phyloP scores from a whole-genome alignment of 371 early-diverging fungal genomes.

The Choanephora cucurbitarum region DNA sequence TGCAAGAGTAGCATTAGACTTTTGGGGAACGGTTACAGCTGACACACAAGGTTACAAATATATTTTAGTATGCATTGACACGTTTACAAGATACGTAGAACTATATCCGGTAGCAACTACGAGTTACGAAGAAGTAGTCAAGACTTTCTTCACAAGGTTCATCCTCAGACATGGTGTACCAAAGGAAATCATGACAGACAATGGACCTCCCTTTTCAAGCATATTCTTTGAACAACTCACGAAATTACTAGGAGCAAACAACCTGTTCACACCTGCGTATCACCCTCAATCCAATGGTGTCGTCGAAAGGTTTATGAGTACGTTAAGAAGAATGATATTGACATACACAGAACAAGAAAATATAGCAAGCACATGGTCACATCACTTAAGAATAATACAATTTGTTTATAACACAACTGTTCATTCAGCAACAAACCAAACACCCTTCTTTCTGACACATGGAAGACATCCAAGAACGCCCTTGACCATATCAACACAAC shows the following conservation, averaged over 20 bases:
- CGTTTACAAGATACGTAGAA: neutral
- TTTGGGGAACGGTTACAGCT: neutral
- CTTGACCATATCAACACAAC: neutral
- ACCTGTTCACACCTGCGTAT: constrained; percentile 8
- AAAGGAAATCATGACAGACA: neutral
- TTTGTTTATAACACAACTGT: constrained; percentile 7
- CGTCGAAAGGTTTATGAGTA: constrained; percentile 7
- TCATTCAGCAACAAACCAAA: neutral
- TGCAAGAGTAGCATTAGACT: neutral
- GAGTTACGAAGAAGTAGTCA: neutral
- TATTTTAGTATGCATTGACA: neutral
- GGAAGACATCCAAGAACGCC: constrained; percentile 12
- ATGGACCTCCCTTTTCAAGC: constrained; percentile 6
- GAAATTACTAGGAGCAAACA: neutral
- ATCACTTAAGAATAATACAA: constrained; percentile 1
- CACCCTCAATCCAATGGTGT: constrained; percentile 15
- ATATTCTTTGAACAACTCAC: neutral
- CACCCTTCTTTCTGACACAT: constrained; percentile 14
- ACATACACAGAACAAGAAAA: neutral
- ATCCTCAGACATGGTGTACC: constrained; percentile 4
- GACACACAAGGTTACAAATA: neutral
- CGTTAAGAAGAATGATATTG: constrained; percentile 3
- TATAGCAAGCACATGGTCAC: neutral
- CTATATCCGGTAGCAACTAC: neutral
- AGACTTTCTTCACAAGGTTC: neutral